These are phyloP conservation scores for Pythium guiyangense DNA, from an alignment of 352 stramenopile genomes.

Conservation along the genomic window DNA sequence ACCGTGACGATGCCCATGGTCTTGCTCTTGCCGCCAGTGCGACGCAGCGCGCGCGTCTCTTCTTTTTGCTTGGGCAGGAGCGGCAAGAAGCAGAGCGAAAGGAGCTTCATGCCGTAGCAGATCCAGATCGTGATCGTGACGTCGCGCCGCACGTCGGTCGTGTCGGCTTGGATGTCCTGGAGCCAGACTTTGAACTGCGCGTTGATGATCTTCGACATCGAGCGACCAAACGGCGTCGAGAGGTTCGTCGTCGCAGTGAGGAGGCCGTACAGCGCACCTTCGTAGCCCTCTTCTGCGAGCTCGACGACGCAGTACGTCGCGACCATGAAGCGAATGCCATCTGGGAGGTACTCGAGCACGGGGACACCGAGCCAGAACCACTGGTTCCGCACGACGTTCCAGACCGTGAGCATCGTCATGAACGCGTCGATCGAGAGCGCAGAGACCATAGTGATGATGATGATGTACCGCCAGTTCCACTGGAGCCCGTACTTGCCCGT, in stretches of 20 bases:
- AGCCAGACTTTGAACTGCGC: slow-evolving; percentile 44
- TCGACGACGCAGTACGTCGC: slow-evolving; percentile 56
- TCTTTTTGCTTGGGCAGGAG: slow-evolving; percentile 40
- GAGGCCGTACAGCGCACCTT: slow-evolving; percentile 51
- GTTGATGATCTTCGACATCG: slow-evolving; percentile 55
- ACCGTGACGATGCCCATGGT: slow-evolving; percentile 30
- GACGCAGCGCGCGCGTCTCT: slow-evolving; percentile 28
- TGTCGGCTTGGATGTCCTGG: slow-evolving; percentile 44
- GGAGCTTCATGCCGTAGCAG: slow-evolving; percentile 47
- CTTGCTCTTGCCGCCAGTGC: slow-evolving; percentile 35
- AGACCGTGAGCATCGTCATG: slow-evolving; percentile 52
- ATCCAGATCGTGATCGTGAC: slow-evolving; percentile 54
- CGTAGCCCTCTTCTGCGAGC: slow-evolving; percentile 42
- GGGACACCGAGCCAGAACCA: slow-evolving; percentile 63
- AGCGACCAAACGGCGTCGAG: slow-evolving; percentile 34
- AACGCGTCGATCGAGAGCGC: slow-evolving; percentile 35
- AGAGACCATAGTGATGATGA: slow-evolving; percentile 32
- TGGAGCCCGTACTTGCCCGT: slow-evolving; percentile 38
- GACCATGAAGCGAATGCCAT: slow-evolving; percentile 49
- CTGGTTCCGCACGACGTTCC: slow-evolving; percentile 45
- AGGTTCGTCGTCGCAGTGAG: slow-evolving; percentile 49
- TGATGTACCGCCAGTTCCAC: slow-evolving; percentile 58
- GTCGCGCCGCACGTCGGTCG: slow-evolving; percentile 37
- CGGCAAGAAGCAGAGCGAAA: slow-evolving; percentile 42
- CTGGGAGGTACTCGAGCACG: slow-evolving; percentile 43